Evolutionary conservation across 805 yeast species (phyloP).

Genomic region (Candida schatavii): DNA sequence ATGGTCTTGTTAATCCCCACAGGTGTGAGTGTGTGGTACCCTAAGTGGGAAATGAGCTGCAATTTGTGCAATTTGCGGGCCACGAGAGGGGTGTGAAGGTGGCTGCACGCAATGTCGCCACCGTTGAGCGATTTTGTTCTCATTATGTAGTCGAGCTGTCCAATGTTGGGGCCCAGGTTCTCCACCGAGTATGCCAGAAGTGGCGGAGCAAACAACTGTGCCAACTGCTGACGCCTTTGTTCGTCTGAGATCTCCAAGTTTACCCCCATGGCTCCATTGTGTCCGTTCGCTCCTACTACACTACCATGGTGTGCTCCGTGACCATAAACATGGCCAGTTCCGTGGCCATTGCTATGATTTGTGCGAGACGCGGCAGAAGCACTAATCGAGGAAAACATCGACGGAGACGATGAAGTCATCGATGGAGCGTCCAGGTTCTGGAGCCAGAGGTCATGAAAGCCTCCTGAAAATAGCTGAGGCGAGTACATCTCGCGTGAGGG

Average conservation of each 20-base stretch:
- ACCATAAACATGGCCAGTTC: neutral
- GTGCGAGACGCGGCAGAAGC: neutral
- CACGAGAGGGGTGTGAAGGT: constrained; percentile 16
- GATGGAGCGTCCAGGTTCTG: constrained; percentile 8
- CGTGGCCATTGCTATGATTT: neutral
- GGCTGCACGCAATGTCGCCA: constrained; percentile 4
- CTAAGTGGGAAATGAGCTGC: constrained; percentile 29
- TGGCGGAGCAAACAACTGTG: constrained; percentile 47
- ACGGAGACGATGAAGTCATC: neutral
- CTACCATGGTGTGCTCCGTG: neutral
- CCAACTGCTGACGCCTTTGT: constrained; percentile 17
- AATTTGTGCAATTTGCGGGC: constrained; percentile 21
- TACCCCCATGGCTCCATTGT: neutral
- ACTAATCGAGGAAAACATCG: neutral
- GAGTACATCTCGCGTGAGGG: too few species aligned
- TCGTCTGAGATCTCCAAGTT: constrained; percentile 5
- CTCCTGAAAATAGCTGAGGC: constrained; percentile 45
- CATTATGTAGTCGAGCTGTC: constrained; percentile 17
- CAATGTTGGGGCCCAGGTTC: constrained; percentile 24
- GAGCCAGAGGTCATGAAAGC: constrained; percentile 46
- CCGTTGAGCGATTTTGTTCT: constrained; percentile 9
- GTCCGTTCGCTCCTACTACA: constrained; percentile 3
- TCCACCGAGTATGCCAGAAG: constrained; percentile 53
- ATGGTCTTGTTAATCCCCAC: constrained; percentile 38
- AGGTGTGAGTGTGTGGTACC: constrained; percentile 35